Base-by-base conservation (phyloP, 768 basidiomycete species). In the Suillus hirtellus region DNA sequence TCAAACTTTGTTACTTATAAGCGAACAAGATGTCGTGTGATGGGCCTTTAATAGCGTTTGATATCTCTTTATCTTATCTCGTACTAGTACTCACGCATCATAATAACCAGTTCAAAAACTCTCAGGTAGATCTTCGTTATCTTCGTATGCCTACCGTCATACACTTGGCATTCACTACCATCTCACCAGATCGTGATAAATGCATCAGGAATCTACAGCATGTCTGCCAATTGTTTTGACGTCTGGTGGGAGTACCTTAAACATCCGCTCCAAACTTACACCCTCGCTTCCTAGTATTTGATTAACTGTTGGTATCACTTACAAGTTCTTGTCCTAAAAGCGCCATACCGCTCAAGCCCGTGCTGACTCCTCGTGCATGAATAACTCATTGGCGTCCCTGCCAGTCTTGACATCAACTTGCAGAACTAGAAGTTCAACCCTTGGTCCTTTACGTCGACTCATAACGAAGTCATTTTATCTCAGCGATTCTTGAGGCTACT, bases 401-500 rank as follows among this genome's bases (percentile, higher is more conserved):
- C 99, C 80, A 89, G 98, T 66, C 93, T 92, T 7, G 97, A 96
- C 65, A 80, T 97, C 76, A 98, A 99, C 76, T 96, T 95, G 11
- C 95, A 97, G 74, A 98, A 99, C 78, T 96, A 99, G 78, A 98
- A 97, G 77, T 99, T 99, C 70, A 95, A 96, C 9, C 93, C 1
- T 34, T 34, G 34, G 40, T 61, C 44, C 60, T 47, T 59, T 60
- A 31, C 64, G 66, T 65, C 63, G 60, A 64, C 63, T 43, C 55
- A 63, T 61, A 62, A 66, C 40, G 67, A 66, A 50, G 58, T 46
- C 60, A 35, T 61, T 61, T 62, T 66, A 68, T 61, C 60, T 64
- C 68, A 95, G 94, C 73, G 96, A 98, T 76, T 95, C 94, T 14
- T 96, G 96, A 52, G 94, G 89, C 7, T 89, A 93, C 72, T 93